Percentiles rank a stretch among this genome's conserved stretches.
These are phyloP conservation scores for Beauveria pseudobassiana DNA, from an alignment of 2,329 filamentous ascomycete genomes.

Conservation along the genomic window DNA sequence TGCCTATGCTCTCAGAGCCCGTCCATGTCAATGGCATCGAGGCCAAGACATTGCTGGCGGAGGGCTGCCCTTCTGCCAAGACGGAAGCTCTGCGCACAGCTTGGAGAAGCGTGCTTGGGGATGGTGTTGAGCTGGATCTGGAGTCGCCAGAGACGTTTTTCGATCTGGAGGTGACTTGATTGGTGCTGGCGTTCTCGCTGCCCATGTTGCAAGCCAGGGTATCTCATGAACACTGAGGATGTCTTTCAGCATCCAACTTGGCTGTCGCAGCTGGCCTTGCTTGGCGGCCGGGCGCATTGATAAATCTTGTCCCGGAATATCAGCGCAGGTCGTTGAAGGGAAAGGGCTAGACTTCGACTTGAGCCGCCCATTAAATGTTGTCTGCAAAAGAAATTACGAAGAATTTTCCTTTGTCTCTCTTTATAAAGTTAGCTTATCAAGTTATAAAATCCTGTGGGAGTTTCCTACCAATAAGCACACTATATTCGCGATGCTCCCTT, in stretches of 20 bases:
- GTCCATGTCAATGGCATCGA: slow-evolving; percentile 3
- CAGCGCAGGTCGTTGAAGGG: background rate
- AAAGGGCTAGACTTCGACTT: background rate
- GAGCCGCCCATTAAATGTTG: too few relatives aligned
- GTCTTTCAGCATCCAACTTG: slow-evolving; percentile 2
- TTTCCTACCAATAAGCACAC: too few relatives aligned
- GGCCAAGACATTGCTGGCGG: background rate
- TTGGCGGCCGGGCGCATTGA: background rate
- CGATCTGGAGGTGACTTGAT: background rate
- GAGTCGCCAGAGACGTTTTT: background rate
- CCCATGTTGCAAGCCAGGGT: background rate
- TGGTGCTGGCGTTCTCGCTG: background rate
- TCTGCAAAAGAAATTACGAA: too few relatives aligned
- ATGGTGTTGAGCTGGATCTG: background rate
- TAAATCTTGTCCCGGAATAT: background rate
- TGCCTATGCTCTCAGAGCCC: background rate
- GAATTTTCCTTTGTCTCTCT: too few relatives aligned
- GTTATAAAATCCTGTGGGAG: too few relatives aligned
- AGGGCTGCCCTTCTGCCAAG: background rate
- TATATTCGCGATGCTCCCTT: too few relatives aligned
- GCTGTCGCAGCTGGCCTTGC: slow-evolving; percentile 1
- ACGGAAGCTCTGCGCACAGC: background rate
- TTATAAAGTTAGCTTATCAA: too few relatives aligned
- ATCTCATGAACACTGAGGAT: background rate
- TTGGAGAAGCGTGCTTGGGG: background rate